Evolutionary conservation across 192 early-diverging fungal genomes (phyloP).

Genomic region (Entomortierella parvispora): DNA sequence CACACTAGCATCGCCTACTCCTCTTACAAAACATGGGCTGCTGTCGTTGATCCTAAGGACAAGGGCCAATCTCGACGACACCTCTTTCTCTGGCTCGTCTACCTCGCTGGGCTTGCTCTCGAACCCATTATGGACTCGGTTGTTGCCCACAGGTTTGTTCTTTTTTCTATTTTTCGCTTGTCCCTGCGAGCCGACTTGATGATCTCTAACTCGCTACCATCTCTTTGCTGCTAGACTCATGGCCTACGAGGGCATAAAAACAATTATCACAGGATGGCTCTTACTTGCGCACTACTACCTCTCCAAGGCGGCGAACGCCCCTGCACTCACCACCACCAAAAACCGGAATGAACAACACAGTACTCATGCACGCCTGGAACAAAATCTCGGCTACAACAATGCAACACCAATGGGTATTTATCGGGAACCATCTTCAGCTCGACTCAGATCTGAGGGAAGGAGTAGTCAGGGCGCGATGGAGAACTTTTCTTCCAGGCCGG

Average conservation of each 20-base stretch:
- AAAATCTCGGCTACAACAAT: background rate
- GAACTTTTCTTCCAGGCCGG: no score
- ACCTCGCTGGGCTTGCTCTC: constrained; percentile 25
- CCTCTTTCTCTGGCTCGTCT: constrained; percentile 41
- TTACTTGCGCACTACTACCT: constrained; percentile 29
- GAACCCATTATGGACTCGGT: constrained; percentile 37
- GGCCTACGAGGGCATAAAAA: constrained; percentile 33
- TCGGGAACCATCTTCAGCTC: no score
- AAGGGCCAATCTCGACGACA: constrained; percentile 23
- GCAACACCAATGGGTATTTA: no score
- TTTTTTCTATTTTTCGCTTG: background rate
- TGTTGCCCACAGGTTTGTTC: constrained; percentile 9
- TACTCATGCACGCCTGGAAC: background rate
- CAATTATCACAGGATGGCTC: constrained; percentile 36
- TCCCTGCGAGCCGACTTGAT: background rate
- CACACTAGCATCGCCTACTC: constrained; percentile 28
- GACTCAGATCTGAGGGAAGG: no score
- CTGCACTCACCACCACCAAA: background rate
- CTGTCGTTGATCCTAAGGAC: constrained; percentile 29
- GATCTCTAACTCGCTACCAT: background rate
- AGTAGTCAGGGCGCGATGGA: no score
- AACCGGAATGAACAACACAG: background rate
- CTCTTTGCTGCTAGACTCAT: constrained; percentile 15
- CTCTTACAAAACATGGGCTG: constrained; percentile 46
- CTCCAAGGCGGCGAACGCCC: constrained; percentile 1